Percentiles rank a stretch among this genome's conserved stretches.
Conservation (phyloP, 1,139 yeast genomes). For the Geotrichum australiense region DNA sequence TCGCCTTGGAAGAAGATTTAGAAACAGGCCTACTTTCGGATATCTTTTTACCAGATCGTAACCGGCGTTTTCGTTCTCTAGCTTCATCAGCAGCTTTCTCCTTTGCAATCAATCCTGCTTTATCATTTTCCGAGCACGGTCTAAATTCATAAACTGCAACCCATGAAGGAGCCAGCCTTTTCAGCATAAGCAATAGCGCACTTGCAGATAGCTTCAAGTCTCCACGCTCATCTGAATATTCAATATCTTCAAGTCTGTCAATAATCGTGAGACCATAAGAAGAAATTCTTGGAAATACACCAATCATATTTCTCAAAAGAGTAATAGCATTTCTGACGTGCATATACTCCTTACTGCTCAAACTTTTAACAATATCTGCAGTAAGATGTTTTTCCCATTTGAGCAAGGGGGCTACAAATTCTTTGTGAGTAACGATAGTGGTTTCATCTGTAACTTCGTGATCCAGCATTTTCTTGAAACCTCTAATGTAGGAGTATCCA, state of each 20-base stretch:
- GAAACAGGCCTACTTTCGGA: no score
- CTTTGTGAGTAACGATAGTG: conserved; percentile 33
- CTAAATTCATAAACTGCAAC: conserved; percentile 37
- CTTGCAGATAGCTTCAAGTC: conserved; percentile 75
- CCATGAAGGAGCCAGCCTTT: conserved; percentile 52
- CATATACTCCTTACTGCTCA: conserved; percentile 61
- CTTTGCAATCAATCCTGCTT: conserved; percentile 21
- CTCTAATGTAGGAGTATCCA: conserved; percentile 24
- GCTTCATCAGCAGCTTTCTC: conserved; percentile 18
- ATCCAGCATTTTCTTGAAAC: conserved; percentile 19
- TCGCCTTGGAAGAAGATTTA: conserved; percentile 1
- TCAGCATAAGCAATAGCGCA: conserved; percentile 69
- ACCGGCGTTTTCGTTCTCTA: conserved; percentile 16
- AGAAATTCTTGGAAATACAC: conserved; percentile 61
- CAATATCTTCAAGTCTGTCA: conserved; percentile 44
- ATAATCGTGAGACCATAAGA: conserved; percentile 57
- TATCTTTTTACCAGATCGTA: no score
- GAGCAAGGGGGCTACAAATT: conserved; percentile 41
- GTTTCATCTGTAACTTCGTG: conserved; percentile 21
- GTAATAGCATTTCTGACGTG: conserved; percentile 76
- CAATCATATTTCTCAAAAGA: conserved; percentile 60
- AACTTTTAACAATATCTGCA: conserved; percentile 43
- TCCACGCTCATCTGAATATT: conserved; percentile 56
- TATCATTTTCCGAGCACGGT: conserved; percentile 22
- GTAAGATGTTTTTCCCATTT: conserved; percentile 51